Evolutionary conservation across 2,329 filamentous ascomycete genomes (phyloP), one percentile per base, ranked within the genome.

Genomic region (Beauveria pseudobassiana): DNA sequence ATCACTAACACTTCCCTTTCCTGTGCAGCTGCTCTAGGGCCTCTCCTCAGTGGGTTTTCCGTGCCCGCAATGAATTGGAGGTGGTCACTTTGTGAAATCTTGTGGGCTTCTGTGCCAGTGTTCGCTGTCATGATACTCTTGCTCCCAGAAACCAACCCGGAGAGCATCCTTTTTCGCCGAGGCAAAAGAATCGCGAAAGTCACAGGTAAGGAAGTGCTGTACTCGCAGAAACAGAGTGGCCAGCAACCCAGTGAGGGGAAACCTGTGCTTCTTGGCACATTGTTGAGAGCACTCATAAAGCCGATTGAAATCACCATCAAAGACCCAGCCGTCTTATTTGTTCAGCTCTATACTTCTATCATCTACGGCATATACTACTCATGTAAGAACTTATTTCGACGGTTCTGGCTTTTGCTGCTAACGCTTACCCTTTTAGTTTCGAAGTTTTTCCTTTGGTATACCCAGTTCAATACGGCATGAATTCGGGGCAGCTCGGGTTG

Each of bases 401-500:
- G 28, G 9, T 30, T 30, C 8, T 30, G 9, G 28, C 28, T 20
- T 30, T 30, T 30, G 28, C 28, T n/a, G 43, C 16, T 10, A 30
- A 1, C 24, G 20, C 2, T 12, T 43, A 5, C n/a, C 24, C 20
- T 16, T 30, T 30, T 30, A 74, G 73, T 76, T 71, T 88, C 68
- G 85, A 88, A 67, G 82, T 82, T n/a, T 88, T 88, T 70, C 85
- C 85, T 5, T 74, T 87, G 14, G 84, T 88, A 61, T 89, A 86
- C 69, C 77, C 79, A 3, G 77, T 77, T 43, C 75, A 80, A 67
- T 88, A 89, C 72, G 71, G 74, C 69, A 87, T 89, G 79, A 80
- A 77, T 62, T 71, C 82, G 3, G 84, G 84, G 34, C 70, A 84
- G 65, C 73, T 82, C 64, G 84, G 85, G 34, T 77, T 87, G 12